Percentiles rank a stretch among this genome's conserved stretches.
phyloP scores from a whole-genome alignment of 345 rosid genomes.

The Orychophragmus violaceus region DNA sequence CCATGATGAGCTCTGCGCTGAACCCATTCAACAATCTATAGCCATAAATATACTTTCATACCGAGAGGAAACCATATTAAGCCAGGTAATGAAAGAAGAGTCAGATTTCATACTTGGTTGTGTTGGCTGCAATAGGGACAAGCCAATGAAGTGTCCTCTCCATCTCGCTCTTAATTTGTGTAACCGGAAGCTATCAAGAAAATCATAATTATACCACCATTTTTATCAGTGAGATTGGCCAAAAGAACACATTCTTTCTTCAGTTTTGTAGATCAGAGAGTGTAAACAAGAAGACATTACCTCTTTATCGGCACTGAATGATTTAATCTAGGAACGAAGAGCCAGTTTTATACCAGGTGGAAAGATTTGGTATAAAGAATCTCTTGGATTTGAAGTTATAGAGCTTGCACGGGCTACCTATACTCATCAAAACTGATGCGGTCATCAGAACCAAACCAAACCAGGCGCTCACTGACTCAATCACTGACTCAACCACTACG shows the following conservation, averaged over 20 bases:
- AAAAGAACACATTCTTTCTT: neutral
- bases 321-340: slow-evolving; percentile 55
- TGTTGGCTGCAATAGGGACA: slow-evolving; percentile 83
- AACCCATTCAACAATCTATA: slow-evolving; percentile 10
- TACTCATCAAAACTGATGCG: slow-evolving; percentile 23
- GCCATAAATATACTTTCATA: too few species aligned
- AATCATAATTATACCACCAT: neutral
- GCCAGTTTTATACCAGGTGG: slow-evolving; percentile 72
- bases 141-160: slow-evolving; percentile 98
- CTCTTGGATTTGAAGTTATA: slow-evolving; percentile 77
- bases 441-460: too few species aligned
- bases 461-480: too few species aligned
- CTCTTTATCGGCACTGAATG: slow-evolving; percentile 55
- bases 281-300: slow-evolving; percentile 26
- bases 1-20: slow-evolving; percentile 78
- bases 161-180: slow-evolving; percentile 87
- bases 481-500: too few species aligned
- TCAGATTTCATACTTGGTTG: slow-evolving; percentile 61
- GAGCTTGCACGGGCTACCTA: slow-evolving; percentile 80
- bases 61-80: neutral
- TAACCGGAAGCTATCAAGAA: slow-evolving; percentile 54
- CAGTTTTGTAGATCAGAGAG: neutral
- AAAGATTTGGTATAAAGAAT: slow-evolving; percentile 73
- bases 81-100: neutral
- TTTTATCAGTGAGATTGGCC: too few species aligned